Evolutionary conservation across 208 protist species (phyloP), one percentile per base, ranked within the genome.

Genomic region (Trichomonas tenax): DNA sequence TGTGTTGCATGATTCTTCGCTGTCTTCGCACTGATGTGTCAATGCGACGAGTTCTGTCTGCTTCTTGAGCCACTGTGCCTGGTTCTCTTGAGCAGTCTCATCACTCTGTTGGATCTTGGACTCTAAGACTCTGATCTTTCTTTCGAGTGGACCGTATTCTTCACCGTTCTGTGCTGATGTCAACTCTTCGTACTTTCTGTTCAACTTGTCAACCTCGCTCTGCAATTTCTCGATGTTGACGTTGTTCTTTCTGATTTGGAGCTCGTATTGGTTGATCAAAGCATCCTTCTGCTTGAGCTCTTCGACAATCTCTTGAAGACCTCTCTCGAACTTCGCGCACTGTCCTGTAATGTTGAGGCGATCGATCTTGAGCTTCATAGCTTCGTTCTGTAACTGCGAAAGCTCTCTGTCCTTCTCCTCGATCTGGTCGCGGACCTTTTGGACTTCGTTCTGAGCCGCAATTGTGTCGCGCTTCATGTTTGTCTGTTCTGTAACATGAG

Each of bases 121-220:
- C 51, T 93, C 40, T n/a, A 93, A 44, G 15, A 44, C n/a, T 38
- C 86, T 4, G 45, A 93, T 93, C 44, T 93, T 93, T 14, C 86
- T 23, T 93, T 93, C 86, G 17, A 93, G 31, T 34, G 86, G 86
- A 38, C 44, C 40, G 38, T 93, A 93, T 51, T 93, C 86, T 93
- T 93, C 86, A 58, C 86, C 86, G 46, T 93, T 93, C 46, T 93
- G 86, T 17, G 40, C 44, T 38, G 86, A 48, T 51, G 41, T 93
- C 15, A 93, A 38, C 9, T 41, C 23, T 41, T 93, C 86, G 31
- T 93, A 93, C 44, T 93, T 34, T 58, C 86, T 48, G n/a, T 93
- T 93, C 46, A 93, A 51, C 38, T 93, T 93, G 45, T 93, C 86
- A 51, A 93, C 86, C 51, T 93, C 86, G 31, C 86, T 93, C 51